Evolutionary conservation across 257 asterid genomes (phyloP).

Genomic region (Przewalskia tangutica): DNA sequence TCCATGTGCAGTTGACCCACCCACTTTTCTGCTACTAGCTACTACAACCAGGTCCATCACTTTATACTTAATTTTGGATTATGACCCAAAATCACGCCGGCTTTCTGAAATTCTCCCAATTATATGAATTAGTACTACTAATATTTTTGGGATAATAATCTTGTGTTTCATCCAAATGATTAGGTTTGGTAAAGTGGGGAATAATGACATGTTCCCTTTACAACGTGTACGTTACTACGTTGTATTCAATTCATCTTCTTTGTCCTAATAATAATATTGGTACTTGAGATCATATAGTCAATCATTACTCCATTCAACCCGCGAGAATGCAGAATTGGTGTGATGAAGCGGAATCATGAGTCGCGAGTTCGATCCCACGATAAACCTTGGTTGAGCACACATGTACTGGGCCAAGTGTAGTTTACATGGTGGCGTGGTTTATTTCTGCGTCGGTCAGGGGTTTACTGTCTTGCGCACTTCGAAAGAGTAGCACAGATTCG

Average conservation of each 20-base stretch:
- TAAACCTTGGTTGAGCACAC: too few species aligned
- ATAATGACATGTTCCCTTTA: slow-evolving; percentile 21
- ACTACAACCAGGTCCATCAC: slow-evolving; percentile 2
- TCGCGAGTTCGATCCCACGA: too few species aligned
- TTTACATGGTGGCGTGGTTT: too few species aligned
- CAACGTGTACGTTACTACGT: not conserved
- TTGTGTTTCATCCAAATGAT: slow-evolving; percentile 17
- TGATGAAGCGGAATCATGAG: too few species aligned
- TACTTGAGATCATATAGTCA: not conserved
- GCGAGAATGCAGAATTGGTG: too few species aligned
- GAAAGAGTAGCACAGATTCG: too few species aligned
- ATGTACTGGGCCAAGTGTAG: too few species aligned
- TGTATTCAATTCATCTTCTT: not conserved
- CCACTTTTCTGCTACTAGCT: slow-evolving; percentile 3
- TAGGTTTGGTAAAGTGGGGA: slow-evolving; percentile 16
- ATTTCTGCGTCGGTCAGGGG: too few species aligned
- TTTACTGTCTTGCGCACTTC: too few species aligned
- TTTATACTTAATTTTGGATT: slow-evolving; percentile 4
- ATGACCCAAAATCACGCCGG: slow-evolving; percentile 37
- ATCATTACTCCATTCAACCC: not conserved
- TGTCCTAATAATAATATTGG: not conserved
- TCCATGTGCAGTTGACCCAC: slow-evolving; percentile 35
- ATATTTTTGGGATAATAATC: not conserved
- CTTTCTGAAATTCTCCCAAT: not conserved
- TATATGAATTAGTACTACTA: not conserved